These are phyloP conservation scores for Babesia gibsoni DNA, from an alignment of 169 alveolate genomes.

Conservation along the genomic window DNA sequence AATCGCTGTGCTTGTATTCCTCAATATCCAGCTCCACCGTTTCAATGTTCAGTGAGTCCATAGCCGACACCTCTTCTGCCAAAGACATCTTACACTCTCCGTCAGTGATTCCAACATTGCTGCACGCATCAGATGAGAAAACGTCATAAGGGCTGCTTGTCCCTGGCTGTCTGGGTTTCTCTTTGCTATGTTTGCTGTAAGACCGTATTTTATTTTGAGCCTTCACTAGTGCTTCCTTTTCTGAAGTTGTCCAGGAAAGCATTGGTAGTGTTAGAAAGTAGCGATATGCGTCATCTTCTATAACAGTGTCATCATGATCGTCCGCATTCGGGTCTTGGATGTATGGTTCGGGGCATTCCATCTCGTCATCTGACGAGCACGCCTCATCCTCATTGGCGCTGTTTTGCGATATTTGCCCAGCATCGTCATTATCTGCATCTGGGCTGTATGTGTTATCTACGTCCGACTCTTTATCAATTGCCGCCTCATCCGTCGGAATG, in stretches of 20 bases:
- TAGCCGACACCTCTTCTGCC: slow-evolving; percentile 16
- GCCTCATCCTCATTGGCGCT: neutral
- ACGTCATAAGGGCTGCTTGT: slow-evolving; percentile 20
- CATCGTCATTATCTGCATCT: neutral
- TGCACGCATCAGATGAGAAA: slow-evolving; percentile 20
- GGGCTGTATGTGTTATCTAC: neutral
- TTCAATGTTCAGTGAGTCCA: slow-evolving; percentile 9
- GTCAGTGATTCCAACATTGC: slow-evolving; percentile 28
- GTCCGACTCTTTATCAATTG: neutral
- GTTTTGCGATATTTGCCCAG: neutral
- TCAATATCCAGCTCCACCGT: slow-evolving; percentile 16
- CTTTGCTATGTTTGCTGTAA: slow-evolving; percentile 3
- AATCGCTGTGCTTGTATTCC: slow-evolving; percentile 58
- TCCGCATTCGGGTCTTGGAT: neutral
- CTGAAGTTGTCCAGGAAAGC: slow-evolving; percentile 41
- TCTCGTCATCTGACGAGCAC: neutral
- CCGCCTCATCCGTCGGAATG: neutral
- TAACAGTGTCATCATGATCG: slow-evolving; percentile 6
- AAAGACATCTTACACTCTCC: slow-evolving; percentile 21
- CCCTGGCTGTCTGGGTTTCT: slow-evolving; percentile 5
- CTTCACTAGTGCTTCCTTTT: slow-evolving; percentile 14
- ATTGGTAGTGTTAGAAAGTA: slow-evolving; percentile 47
- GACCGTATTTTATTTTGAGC: neutral
- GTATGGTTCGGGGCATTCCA: neutral
- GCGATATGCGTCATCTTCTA: slow-evolving; percentile 56